These are phyloP conservation scores for Lagenaria siceraria DNA, from an alignment of 306 rosid genomes.

Conservation along the genomic window DNA sequence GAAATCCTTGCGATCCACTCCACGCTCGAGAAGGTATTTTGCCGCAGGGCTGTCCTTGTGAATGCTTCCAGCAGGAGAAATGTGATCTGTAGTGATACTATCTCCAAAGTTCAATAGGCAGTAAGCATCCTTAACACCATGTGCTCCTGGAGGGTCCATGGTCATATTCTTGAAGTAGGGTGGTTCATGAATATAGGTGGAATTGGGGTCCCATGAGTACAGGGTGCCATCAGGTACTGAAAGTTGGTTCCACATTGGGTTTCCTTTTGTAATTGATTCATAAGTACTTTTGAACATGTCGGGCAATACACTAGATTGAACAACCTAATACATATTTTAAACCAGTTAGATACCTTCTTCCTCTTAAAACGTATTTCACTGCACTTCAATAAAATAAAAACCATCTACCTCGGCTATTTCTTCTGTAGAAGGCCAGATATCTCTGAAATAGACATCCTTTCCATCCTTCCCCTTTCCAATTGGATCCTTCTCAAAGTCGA, in stretches of 20 bases:
- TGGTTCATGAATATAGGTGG: slow-evolving; percentile 89
- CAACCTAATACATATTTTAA: slow-evolving; percentile 39
- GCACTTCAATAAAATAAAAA: slow-evolving; percentile 7
- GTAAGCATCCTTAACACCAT: slow-evolving; percentile 84
- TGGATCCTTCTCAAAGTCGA: slow-evolving; percentile 88
- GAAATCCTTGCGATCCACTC: slow-evolving; percentile 78
- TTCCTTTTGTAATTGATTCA: slow-evolving; percentile 73
- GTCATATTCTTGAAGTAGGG: slow-evolving; percentile 89
- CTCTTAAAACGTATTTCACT: background rate
- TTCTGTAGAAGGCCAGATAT: slow-evolving; percentile 83
- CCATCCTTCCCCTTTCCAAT: slow-evolving; percentile 86
- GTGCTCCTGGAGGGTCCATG: slow-evolving; percentile 73
- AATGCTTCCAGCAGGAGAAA: slow-evolving; percentile 94
- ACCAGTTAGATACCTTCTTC: slow-evolving; percentile 11
- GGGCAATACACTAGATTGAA: slow-evolving; percentile 85
- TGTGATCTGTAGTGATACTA: slow-evolving; percentile 91
- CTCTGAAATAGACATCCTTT: slow-evolving; percentile 56
- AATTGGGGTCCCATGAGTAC: slow-evolving; percentile 77
- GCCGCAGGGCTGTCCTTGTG: slow-evolving; percentile 95
- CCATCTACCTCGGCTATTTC: slow-evolving; percentile 65
- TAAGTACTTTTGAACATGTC: slow-evolving; percentile 72
- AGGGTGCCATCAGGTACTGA: slow-evolving; percentile 47
- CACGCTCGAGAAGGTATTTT: slow-evolving; percentile 61
- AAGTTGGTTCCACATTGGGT: slow-evolving; percentile 71
- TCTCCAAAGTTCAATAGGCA: slow-evolving; percentile 84